Percentiles rank a stretch among this genome's conserved stretches.
Evolutionary conservation across 2,329 filamentous ascomycete genomes (phyloP).

Genomic region (Rugonectria rugulosa): DNA sequence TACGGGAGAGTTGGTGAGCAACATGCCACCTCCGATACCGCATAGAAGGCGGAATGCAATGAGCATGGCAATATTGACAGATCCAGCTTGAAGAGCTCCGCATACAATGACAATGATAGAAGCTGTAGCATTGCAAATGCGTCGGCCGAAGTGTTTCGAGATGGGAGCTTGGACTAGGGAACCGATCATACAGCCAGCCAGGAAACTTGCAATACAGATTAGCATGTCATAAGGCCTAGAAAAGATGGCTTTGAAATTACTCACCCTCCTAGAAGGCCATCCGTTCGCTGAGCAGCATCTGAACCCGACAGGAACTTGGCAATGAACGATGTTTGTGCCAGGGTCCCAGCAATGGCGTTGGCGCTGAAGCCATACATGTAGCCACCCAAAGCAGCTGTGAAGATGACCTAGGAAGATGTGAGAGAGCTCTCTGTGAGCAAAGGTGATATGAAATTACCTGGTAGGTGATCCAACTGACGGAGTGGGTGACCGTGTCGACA

Average conservation of each 20-base stretch:
- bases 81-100: conserved; percentile 21
- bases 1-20: conserved; percentile 47
- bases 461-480: conserved; percentile 26
- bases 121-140: conserved; percentile 19
- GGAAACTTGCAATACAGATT: conserved; percentile 12
- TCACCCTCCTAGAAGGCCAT: conserved; percentile 19
- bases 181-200: conserved; percentile 23
- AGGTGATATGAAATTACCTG: conserved; percentile 2
- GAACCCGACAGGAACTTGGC: conserved; percentile 19
- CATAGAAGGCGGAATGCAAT: conserved; percentile 18
- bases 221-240: not conserved
- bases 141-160: conserved; percentile 24
- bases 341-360: conserved; percentile 29
- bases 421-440: not conserved
- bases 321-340: conserved; percentile 27
- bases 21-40: conserved; percentile 46
- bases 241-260: not conserved
- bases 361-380: conserved; percentile 24
- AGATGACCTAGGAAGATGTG: conserved; percentile 15
- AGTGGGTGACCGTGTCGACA: conserved; percentile 8
- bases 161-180: conserved; percentile 26
- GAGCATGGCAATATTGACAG: conserved; percentile 23
- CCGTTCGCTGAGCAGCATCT: conserved; percentile 21
- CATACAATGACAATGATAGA: conserved; percentile 19
- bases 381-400: conserved; percentile 25